These are phyloP conservation scores for Suhomyces maxii DNA, from an alignment of 1,139 yeast genomes.

Conservation along the genomic window DNA sequence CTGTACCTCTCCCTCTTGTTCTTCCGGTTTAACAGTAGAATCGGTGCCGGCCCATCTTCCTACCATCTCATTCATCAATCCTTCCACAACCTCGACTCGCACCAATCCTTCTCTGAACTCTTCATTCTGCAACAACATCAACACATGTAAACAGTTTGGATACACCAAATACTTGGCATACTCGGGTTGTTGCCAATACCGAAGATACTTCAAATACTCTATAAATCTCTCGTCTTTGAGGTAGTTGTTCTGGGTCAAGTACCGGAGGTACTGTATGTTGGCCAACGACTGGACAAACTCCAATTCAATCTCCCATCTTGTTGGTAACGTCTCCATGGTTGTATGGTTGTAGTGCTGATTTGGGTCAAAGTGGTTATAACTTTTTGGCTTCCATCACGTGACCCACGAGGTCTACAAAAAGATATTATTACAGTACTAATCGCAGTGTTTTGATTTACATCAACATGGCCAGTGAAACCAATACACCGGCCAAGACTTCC, in stretches of 20 bases:
- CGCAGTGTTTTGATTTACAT: not conserved
- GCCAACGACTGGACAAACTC: constrained; percentile 84
- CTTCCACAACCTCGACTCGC: constrained; percentile 59
- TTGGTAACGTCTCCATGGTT: constrained; percentile 42
- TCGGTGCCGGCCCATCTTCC: constrained; percentile 57
- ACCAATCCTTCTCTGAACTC: constrained; percentile 56
- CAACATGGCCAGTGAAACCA: constrained; percentile 10
- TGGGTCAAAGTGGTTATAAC: not conserved
- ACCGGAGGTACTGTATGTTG: constrained; percentile 73
- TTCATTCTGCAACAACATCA: constrained; percentile 57
- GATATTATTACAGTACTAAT: not conserved
- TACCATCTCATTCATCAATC: constrained; percentile 75
- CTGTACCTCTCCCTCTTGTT: constrained; percentile 2
- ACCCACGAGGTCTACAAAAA: not conserved
- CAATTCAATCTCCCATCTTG: constrained; percentile 78
- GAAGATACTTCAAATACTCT: constrained; percentile 64
- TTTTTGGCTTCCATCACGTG: not conserved
- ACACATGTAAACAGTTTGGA: constrained; percentile 70
- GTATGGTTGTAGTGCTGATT: not conserved
- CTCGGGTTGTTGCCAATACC: constrained; percentile 72
- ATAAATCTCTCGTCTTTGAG: constrained; percentile 62
- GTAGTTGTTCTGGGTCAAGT: constrained; percentile 71
- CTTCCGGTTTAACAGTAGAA: constrained; percentile 6
- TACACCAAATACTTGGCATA: constrained; percentile 67
- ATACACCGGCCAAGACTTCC: not conserved